phyloP scores from a whole-genome alignment of 2,329 filamentous ascomycete genomes.

The Claviceps sp. region DNA sequence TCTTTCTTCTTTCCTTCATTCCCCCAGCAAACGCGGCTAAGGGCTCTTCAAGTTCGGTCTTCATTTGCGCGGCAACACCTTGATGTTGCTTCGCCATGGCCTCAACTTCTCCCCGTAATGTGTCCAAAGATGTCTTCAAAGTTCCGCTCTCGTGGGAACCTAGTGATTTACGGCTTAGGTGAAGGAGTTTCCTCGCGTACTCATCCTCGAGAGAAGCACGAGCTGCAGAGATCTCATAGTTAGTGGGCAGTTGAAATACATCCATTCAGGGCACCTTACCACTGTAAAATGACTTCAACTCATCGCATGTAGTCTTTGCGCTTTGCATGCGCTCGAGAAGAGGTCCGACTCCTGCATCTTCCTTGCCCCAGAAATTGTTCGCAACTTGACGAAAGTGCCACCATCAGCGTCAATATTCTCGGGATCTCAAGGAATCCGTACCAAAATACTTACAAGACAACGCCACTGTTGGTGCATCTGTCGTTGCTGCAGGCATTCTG shows the following conservation, averaged over 20 bases:
- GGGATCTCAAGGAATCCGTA: not conserved
- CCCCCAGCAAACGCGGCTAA: slow-evolving; percentile 81
- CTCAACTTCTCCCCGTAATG: slow-evolving; percentile 78
- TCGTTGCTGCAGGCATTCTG: slow-evolving; percentile 46
- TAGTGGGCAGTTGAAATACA: not conserved
- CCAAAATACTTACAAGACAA: slow-evolving; percentile 44
- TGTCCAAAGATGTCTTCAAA: slow-evolving; percentile 72
- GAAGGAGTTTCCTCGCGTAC: slow-evolving; percentile 79
- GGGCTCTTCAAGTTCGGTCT: slow-evolving; percentile 87
- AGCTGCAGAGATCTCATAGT: slow-evolving; percentile 31
- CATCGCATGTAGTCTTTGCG: slow-evolving; percentile 89
- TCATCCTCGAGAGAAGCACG: slow-evolving; percentile 94
- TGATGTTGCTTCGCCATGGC: slow-evolving; percentile 90
- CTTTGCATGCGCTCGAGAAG: slow-evolving; percentile 89
- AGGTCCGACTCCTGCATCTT: slow-evolving; percentile 87
- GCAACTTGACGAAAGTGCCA: slow-evolving; percentile 48
- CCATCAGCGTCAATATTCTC: not conserved
- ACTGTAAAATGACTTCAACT: slow-evolving; percentile 81
- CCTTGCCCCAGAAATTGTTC: slow-evolving; percentile 99
- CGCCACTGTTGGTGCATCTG: slow-evolving; percentile 51
- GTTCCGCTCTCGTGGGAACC: slow-evolving; percentile 81
- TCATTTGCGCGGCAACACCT: slow-evolving; percentile 86
- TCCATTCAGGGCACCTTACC: slow-evolving; percentile 33
- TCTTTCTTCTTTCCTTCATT: slow-evolving; percentile 94
- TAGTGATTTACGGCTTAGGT: slow-evolving; percentile 74